These are phyloP conservation scores for Jacaranda copaia DNA, from an alignment of 257 asterid species.

Conservation along the genomic window DNA sequence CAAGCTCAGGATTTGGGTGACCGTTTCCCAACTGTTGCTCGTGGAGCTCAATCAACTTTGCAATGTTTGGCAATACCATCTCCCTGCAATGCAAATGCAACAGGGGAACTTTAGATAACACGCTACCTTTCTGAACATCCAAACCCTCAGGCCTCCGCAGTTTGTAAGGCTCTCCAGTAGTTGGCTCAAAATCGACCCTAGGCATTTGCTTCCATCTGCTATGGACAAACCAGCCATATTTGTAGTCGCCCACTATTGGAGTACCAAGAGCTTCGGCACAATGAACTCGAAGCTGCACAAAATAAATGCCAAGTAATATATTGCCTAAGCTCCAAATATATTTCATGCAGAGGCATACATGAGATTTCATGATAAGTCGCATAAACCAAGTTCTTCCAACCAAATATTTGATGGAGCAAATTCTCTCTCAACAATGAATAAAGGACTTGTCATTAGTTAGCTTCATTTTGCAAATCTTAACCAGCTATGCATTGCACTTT, in stretches of 20 bases:
- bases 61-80: slow-evolving; percentile 82
- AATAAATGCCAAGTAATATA: neutral
- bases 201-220: slow-evolving; percentile 94
- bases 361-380: neutral
- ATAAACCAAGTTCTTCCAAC: slow-evolving; percentile 12
- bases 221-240: slow-evolving; percentile 91
- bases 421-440: neutral
- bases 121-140: slow-evolving; percentile 96
- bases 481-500: neutral
- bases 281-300: slow-evolving; percentile 83
- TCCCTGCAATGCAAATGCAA: slow-evolving; percentile 92
- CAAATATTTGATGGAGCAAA: neutral
- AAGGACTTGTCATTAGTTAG: neutral
- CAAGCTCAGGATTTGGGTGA: slow-evolving; percentile 35
- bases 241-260: slow-evolving; percentile 94
- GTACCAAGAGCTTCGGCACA: slow-evolving; percentile 98
- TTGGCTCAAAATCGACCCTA: slow-evolving; percentile 80
- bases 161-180: slow-evolving; percentile 71
- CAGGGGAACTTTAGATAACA: slow-evolving; percentile 82
- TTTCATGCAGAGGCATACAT: neutral
- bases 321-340: neutral
- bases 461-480: neutral
- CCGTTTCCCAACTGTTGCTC: slow-evolving; percentile 13
- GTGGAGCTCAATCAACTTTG: slow-evolving; percentile 65
- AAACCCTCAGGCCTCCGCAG: slow-evolving; percentile 82